These are phyloP conservation scores for Phlyctochytrium planicorne DNA, from an alignment of 192 early-diverging fungal genomes.

Conservation along the genomic window DNA sequence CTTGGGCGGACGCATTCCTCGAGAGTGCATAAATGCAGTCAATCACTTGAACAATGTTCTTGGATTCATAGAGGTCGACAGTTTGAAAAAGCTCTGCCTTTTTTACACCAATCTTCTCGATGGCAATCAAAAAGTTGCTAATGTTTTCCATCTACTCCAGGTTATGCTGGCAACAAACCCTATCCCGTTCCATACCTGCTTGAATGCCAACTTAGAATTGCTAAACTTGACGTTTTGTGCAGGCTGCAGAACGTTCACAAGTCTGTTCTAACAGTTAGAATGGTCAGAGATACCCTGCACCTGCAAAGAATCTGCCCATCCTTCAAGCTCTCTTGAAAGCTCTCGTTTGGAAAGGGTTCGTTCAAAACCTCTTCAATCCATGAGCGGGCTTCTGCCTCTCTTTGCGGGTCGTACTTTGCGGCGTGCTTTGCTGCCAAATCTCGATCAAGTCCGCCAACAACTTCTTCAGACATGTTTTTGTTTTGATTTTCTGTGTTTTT, in stretches of 20 bases:
- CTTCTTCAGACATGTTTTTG: no score
- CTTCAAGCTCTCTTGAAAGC: conserved; percentile 70
- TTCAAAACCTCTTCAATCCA: conserved; percentile 69
- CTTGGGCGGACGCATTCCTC: conserved; percentile 62
- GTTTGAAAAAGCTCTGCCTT: conserved; percentile 77
- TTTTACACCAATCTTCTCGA: conserved; percentile 66
- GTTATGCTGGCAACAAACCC: background rate
- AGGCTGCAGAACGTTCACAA: conserved; percentile 55
- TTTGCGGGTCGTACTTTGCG: conserved; percentile 45
- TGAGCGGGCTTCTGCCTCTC: conserved; percentile 56
- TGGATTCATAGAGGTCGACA: conserved; percentile 73
- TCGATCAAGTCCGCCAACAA: background rate
- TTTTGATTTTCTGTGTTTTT: no score
- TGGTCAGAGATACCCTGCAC: conserved; percentile 39
- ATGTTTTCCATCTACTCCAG: conserved; percentile 81
- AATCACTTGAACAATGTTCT: conserved; percentile 57
- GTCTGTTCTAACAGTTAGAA: conserved; percentile 33
- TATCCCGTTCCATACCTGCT: conserved; percentile 43
- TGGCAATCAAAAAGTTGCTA: conserved; percentile 63
- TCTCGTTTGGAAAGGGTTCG: conserved; percentile 49
- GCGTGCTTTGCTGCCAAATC: conserved; percentile 49
- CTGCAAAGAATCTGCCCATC: conserved; percentile 76
- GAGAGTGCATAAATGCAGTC: conserved; percentile 74
- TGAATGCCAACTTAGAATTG: conserved; percentile 70
- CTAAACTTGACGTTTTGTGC: conserved; percentile 55